Percentiles rank a stretch among this genome's conserved stretches.
Evolutionary conservation across 2,329 filamentous ascomycete species (phyloP).

Genomic region (Alternaria rosae): DNA sequence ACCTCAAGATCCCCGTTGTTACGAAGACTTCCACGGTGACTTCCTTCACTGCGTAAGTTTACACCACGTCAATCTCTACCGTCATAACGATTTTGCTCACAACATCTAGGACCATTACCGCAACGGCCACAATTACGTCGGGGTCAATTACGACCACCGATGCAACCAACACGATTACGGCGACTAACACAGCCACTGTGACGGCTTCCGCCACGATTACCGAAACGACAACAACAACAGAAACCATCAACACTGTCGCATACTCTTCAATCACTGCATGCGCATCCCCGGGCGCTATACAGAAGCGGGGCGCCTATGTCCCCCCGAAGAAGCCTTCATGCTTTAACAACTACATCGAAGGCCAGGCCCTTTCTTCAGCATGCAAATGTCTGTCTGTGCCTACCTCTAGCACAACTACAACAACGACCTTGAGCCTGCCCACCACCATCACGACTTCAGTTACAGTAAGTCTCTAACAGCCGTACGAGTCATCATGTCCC

Average conservation of each 20-base stretch:
- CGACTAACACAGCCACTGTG: neutral
- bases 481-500: fast-evolving
- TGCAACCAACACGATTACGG: neutral
- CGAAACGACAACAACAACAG: neutral
- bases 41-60: neutral
- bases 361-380: neutral
- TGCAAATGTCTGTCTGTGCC: neutral
- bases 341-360: neutral
- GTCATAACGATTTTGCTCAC: neutral
- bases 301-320: neutral
- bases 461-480: neutral
- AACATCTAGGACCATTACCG: neutral
- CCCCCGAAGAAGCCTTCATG: neutral
- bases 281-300: neutral
- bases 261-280: neutral
- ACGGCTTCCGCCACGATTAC: neutral
- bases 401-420: neutral
- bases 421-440: neutral
- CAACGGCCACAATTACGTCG: neutral
- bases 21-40: neutral
- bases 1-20: neutral
- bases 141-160: neutral
- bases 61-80: neutral
- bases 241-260: neutral
- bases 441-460: neutral